Base-by-base conservation (phyloP, 176 grass and related monocot genomes). In the Phyllostachys edulis region DNA sequence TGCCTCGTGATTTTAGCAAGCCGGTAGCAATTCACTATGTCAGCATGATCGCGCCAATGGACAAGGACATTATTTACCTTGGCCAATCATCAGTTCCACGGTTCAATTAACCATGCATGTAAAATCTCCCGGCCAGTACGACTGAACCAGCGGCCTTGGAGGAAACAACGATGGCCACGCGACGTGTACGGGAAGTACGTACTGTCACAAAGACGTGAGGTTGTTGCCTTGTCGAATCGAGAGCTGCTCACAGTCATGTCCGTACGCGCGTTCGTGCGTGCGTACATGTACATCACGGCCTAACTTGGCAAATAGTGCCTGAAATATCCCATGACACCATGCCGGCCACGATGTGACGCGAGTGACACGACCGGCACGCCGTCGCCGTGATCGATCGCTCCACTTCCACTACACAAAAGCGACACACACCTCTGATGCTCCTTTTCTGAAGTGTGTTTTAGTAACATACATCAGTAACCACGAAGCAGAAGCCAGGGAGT, bases 311-410 rank as follows among this genome's bases (percentile, higher is more conserved):
- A 40, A 27, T 47, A 9, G 59, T n/a, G 49, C 12, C 45, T 5
- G 12, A 26, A 65, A 72, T 63, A 72, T 79, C 84, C 44, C 44
- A 2, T 71, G 6, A 24, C 77, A 44, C 59, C 32, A 1, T 66
- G 77, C 47, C 77, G 85, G 59, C 59, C 67, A 74, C 85, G 69
- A 74, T 23, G 69, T 26, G 82, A 77, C 4, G 34, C 0, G 14
- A 15, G 6, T 9, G 76, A 80, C 55, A n/a, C 75, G 42, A 63
- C 67, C 29, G 65, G 49, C 74, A 51, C n/a, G 12, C 5, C 68
- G 68, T 50, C 72, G 54, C 54, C 54, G 8, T 61, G 20, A 76
- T 60, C 52, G 54, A 16, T 2, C 36, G 74, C 11, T 60, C 74
- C 74, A 59, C 71, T 34, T 20, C 45, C 46, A 26, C 17, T 7